These are phyloP conservation scores for Scolecobasidium constrictum DNA, from an alignment of 2,329 filamentous ascomycete genomes.

Conservation along the genomic window DNA sequence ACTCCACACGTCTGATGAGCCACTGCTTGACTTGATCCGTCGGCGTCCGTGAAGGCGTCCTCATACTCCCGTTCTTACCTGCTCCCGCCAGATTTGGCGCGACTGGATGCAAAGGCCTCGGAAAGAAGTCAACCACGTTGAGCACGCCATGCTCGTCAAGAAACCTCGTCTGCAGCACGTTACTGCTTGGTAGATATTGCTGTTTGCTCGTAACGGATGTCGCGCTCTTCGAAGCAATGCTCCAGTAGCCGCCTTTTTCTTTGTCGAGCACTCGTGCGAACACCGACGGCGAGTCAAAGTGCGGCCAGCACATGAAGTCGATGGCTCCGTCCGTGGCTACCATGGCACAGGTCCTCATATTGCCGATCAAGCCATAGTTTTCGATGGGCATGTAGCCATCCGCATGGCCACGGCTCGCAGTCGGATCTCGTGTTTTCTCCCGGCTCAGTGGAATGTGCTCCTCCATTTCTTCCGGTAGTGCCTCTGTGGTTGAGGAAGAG, in stretches of 20 bases:
- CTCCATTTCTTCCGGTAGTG: too few relatives aligned
- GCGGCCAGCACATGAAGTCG: constrained; percentile 73
- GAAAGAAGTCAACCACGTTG: constrained; percentile 66
- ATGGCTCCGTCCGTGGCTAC: constrained; percentile 63
- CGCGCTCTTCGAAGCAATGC: constrained; percentile 40
- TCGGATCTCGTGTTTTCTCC: too few relatives aligned
- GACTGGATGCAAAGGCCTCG: constrained; percentile 19
- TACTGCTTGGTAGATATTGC: constrained; percentile 64
- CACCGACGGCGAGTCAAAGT: constrained; percentile 67
- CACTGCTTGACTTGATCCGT: constrained; percentile 45
- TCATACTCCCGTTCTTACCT: constrained; percentile 9
- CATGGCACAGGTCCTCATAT: constrained; percentile 70
- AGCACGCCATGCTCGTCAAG: constrained; percentile 66
- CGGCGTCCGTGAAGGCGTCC: constrained; percentile 1
- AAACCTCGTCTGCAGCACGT: constrained; percentile 67
- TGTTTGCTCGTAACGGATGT: constrained; percentile 59
- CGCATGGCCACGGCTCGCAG: neutral
- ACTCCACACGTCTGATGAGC: constrained; percentile 62
- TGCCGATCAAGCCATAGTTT: constrained; percentile 70
- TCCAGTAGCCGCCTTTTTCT: constrained; percentile 63
- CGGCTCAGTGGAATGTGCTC: too few relatives aligned
- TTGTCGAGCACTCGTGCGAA: constrained; percentile 68
- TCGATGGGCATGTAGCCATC: constrained; percentile 40
- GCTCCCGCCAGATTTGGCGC: constrained; percentile 4
- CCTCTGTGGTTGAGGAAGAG: too few relatives aligned